phyloP scores from a whole-genome alignment of 2,329 filamentous ascomycete species.

The Madurella mycetomatis region DNA sequence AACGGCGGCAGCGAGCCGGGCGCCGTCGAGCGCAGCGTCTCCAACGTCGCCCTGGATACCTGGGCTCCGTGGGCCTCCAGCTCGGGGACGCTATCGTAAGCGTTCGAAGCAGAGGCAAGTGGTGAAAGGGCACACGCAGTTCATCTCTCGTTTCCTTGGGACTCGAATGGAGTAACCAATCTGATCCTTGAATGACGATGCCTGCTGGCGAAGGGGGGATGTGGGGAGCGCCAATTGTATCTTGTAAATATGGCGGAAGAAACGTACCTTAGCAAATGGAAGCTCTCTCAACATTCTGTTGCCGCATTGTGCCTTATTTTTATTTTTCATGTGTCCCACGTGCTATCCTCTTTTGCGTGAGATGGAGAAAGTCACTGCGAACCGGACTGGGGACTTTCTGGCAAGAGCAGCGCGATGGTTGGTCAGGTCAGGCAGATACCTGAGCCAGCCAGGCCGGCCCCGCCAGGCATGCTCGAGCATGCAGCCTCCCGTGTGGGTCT shows the following conservation, averaged over 20 bases:
- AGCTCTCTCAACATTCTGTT: background rate
- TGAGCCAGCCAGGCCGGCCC: too few relatives aligned
- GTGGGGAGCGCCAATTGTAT: background rate
- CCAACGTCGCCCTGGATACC: conserved; percentile 34
- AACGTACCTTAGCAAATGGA: background rate
- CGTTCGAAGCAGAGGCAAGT: background rate
- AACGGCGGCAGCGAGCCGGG: conserved; percentile 31
- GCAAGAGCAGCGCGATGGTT: too few relatives aligned
- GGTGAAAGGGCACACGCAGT: background rate
- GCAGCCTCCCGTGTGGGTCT: background rate
- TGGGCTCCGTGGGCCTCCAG: conserved; percentile 39
- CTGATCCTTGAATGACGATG: background rate
- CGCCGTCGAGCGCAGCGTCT: conserved; percentile 36
- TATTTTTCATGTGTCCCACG: too few relatives aligned
- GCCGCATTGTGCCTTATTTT: background rate
- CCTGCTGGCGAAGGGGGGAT: background rate
- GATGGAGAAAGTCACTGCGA: background rate
- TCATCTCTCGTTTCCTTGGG: background rate
- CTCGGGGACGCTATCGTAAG: conserved; percentile 34
- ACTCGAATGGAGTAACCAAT: background rate
- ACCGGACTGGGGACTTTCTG: too few relatives aligned
- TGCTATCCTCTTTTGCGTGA: too few relatives aligned
- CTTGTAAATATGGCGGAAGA: conserved; percentile 16
- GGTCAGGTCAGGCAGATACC: too few relatives aligned
- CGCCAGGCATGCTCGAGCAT: too few relatives aligned